Conservation (phyloP, 345 rosid species). For the Salix caprea region DNA sequence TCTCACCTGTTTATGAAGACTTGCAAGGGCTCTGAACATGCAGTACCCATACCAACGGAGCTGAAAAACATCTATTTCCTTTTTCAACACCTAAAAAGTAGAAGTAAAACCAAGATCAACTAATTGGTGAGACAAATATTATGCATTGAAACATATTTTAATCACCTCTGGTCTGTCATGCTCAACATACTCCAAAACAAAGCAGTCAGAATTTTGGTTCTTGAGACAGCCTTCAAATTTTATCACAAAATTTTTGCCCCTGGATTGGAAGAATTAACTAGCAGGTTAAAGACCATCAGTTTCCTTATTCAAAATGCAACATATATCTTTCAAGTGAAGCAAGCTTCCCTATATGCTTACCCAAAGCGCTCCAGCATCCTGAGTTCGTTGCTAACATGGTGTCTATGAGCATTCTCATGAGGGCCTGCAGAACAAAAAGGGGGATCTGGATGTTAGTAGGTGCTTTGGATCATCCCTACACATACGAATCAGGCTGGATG, state of each 20-base stretch:
- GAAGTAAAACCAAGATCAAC: slow-evolving; percentile 14
- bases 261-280: slow-evolving; percentile 30
- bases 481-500: not conserved
- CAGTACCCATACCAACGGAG: slow-evolving; percentile 80
- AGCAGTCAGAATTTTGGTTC: slow-evolving; percentile 68
- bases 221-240: slow-evolving; percentile 74
- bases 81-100: slow-evolving; percentile 53
- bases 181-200: slow-evolving; percentile 80
- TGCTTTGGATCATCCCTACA: not conserved
- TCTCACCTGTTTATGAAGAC: slow-evolving; percentile 79
- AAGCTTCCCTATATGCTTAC: slow-evolving; percentile 36
- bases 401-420: slow-evolving; percentile 69
- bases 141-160: slow-evolving; percentile 1
- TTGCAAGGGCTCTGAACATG: slow-evolving; percentile 80
- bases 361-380: slow-evolving; percentile 92
- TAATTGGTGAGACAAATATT: slow-evolving; percentile 6
- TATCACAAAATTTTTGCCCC: slow-evolving; percentile 82
- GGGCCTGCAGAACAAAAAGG: slow-evolving; percentile 54
- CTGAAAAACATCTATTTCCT: slow-evolving; percentile 63
- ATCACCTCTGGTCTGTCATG: slow-evolving; percentile 94
- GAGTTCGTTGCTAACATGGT: slow-evolving; percentile 65
- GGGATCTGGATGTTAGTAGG: slow-evolving; percentile 8
- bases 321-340: not conserved
- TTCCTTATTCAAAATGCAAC: not conserved
- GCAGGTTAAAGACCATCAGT: not conserved